These are phyloP conservation scores for Globisporangium nodosum DNA, from an alignment of 352 stramenopile genomes.

Conservation along the genomic window DNA sequence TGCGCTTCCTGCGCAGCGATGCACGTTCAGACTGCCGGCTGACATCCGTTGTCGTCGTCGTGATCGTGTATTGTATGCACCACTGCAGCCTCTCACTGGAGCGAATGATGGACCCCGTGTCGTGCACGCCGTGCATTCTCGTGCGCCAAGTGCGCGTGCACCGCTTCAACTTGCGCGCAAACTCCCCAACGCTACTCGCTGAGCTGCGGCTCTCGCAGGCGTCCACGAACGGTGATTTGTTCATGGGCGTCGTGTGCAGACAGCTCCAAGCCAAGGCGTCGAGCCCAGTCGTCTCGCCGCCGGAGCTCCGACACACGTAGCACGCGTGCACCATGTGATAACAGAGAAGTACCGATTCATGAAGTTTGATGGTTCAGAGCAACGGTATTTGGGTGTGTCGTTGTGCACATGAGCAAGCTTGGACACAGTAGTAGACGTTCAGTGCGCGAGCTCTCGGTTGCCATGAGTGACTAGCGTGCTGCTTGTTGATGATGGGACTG, in stretches of 20 bases:
- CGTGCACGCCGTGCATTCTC: constrained; percentile 1
- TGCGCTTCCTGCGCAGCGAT: background rate
- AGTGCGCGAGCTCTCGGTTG: too few species aligned
- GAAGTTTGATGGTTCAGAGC: too few species aligned
- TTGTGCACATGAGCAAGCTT: too few species aligned
- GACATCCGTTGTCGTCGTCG: too few species aligned
- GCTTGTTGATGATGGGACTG: too few species aligned
- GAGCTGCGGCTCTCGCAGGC: constrained; percentile 36
- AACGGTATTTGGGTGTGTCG: too few species aligned
- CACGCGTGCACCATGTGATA: background rate
- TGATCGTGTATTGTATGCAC: background rate
- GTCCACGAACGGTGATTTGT: constrained; percentile 47
- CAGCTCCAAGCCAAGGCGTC: background rate
- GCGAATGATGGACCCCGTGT: background rate
- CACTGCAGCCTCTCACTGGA: background rate
- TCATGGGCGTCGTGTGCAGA: constrained; percentile 44
- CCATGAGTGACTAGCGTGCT: too few species aligned
- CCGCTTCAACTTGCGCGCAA: constrained; percentile 38
- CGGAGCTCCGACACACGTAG: constrained; percentile 1
- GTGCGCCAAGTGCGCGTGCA: constrained; percentile 11
- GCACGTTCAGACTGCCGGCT: background rate
- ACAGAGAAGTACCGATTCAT: background rate
- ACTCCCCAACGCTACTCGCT: constrained; percentile 27
- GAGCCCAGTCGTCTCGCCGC: constrained; percentile 21
- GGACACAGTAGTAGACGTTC: too few species aligned